Percentiles rank a stretch among this genome's conserved stretches.
phyloP scores from a whole-genome alignment of 1,284 basidiomycete genomes.

The Porodaedalea pini region DNA sequence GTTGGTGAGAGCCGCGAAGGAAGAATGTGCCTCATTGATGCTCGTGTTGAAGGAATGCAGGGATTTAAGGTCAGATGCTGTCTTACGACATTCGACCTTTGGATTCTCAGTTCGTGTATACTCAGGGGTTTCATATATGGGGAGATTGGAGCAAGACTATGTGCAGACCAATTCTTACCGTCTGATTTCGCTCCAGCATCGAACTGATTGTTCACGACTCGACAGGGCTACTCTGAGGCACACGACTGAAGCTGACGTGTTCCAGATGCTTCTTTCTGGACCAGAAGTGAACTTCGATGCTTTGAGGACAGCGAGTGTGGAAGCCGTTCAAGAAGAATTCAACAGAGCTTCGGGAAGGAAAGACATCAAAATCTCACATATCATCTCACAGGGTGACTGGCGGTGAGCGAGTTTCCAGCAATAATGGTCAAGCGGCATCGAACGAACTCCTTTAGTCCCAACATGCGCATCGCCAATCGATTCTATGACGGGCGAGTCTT shows the following conservation, averaged over 20 bases:
- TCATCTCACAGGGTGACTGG: slow-evolving; percentile 9
- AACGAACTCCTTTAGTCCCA: no score
- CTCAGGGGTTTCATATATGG: background rate
- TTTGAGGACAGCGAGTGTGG: background rate
- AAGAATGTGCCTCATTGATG: no score
- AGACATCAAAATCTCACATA: slow-evolving; percentile 6
- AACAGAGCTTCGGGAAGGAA: background rate
- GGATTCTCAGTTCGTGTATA: background rate
- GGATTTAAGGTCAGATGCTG: no score
- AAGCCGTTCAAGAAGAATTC: background rate
- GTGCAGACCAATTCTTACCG: background rate
- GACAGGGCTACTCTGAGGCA: background rate
- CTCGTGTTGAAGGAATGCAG: no score
- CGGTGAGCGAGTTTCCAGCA: slow-evolving; percentile 2
- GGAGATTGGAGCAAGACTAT: background rate
- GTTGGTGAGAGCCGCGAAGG: no score
- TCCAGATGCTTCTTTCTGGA: slow-evolving; percentile 8
- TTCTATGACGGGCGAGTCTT: slow-evolving; percentile 35
- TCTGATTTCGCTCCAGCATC: background rate
- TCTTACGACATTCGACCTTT: no score
- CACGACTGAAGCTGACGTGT: background rate
- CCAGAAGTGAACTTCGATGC: no score
- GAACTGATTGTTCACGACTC: no score
- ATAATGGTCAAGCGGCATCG: no score
- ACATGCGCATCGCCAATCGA: slow-evolving; percentile 36